A percentile compares a stretch with the other conserved stretches of the same genome.
These are phyloP conservation scores for Aspergillus egyptiacus DNA, from an alignment of 495 filamentous ascomycete genomes.

Conservation along the genomic window DNA sequence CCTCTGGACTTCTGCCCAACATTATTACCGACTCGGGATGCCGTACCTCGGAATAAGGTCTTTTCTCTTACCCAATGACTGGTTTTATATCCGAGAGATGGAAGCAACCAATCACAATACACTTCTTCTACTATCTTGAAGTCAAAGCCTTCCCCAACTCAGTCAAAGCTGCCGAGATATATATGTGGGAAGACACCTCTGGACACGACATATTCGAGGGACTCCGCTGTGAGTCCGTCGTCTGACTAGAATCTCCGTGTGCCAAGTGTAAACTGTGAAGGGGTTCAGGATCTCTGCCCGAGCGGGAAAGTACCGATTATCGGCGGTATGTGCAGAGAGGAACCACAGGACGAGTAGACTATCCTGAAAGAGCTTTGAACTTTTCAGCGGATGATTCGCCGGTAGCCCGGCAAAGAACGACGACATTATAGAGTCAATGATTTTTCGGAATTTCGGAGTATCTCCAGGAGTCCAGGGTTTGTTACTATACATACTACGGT, in stretches of 20 bases:
- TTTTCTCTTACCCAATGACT: no score
- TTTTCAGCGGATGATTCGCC: not conserved
- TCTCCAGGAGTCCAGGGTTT: not conserved
- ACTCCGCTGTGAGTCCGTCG: no score
- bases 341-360: not conserved
- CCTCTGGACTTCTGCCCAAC: no score
- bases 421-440: not conserved
- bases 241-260: not conserved
- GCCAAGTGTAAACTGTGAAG: not conserved
- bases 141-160: no score
- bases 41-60: conserved; percentile 7
- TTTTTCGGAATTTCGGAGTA: not conserved
- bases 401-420: not conserved
- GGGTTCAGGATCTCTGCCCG: not conserved
- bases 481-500: not conserved
- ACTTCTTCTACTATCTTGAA: no score
- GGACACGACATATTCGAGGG: no score
- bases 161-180: no score
- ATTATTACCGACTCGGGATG: conserved; percentile 16
- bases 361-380: not conserved
- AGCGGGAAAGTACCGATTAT: conserved; percentile 9
- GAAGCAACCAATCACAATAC: no score
- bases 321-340: conserved; percentile 8
- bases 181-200: no score
- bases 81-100: not conserved